phyloP scores from a whole-genome alignment of 306 rosid genomes.

The Cucurbita argyrosperma region DNA sequence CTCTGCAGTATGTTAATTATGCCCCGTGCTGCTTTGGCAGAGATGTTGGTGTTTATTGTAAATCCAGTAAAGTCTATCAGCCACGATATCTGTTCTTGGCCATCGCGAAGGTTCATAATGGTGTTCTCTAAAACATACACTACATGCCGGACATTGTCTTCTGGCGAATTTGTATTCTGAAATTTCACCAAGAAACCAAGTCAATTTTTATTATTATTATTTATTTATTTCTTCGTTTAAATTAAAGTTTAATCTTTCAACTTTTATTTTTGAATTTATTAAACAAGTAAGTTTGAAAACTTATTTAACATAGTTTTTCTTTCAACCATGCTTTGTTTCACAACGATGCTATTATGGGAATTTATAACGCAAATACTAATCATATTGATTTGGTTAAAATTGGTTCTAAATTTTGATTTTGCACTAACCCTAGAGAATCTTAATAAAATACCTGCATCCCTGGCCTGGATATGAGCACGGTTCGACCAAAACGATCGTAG shows the following conservation, averaged over 20 bases:
- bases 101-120: constrained; percentile 61
- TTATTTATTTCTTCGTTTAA: no score
- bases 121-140: constrained; percentile 83
- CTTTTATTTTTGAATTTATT: no score
- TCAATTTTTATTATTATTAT: no score
- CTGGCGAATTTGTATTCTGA: constrained; percentile 58
- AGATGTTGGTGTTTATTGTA: constrained; percentile 31
- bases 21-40: constrained; percentile 63
- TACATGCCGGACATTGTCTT: constrained; percentile 45
- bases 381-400: neutral
- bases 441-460: constrained; percentile 42
- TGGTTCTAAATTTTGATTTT: neutral
- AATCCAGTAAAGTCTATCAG: constrained; percentile 76
- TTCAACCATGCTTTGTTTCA: no score
- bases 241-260: no score
- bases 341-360: neutral
- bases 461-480: constrained; percentile 84
- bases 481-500: constrained; percentile 60
- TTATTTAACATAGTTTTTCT: no score
- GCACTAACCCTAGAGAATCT: neutral
- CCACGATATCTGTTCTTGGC: constrained; percentile 90
- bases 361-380: neutral
- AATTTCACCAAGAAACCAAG: neutral
- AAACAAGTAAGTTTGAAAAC: no score
- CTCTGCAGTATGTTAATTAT: constrained; percentile 60